These are phyloP conservation scores for Penicillium sp. DNA, from an alignment of 2,329 filamentous ascomycete species.

Conservation along the genomic window DNA sequence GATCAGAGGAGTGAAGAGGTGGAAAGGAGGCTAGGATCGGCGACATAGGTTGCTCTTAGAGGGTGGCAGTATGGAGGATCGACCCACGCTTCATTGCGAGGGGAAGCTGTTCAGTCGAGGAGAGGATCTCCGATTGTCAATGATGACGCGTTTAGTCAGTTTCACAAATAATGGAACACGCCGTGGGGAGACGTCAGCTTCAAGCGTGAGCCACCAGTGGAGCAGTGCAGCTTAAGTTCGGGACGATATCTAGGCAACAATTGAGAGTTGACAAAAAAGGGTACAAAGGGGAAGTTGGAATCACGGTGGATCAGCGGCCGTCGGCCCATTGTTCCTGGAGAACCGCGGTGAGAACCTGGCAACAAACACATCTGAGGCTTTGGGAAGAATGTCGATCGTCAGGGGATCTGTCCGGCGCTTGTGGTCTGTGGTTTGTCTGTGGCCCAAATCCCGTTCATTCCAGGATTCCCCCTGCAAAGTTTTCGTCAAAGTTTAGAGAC, in stretches of 20 bases:
- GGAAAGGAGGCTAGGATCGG: constrained; percentile 11
- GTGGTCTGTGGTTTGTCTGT: neutral
- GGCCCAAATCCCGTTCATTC: neutral
- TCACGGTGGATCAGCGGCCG: neutral
- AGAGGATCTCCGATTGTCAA: neutral
- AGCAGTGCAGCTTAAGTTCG: neutral
- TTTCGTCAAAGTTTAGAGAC: neutral
- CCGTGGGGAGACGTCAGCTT: constrained; percentile 12
- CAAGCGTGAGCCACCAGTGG: constrained; percentile 13
- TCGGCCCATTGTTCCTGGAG: neutral
- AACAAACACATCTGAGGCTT: neutral
- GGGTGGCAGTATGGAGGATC: constrained; percentile 20
- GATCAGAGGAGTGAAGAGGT: neutral
- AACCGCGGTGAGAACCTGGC: neutral
- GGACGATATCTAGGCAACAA: neutral
- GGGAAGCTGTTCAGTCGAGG: constrained; percentile 13
- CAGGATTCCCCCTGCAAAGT: neutral
- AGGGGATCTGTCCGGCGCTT: neutral
- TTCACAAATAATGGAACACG: constrained; percentile 11
- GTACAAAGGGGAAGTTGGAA: neutral
- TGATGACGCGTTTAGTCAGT: constrained; percentile 27
- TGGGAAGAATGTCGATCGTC: constrained; percentile 3
- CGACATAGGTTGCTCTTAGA: constrained; percentile 2
- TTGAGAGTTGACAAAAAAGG: neutral
- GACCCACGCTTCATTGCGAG: constrained; percentile 25